phyloP scores from a whole-genome alignment of 2,329 filamentous ascomycete genomes.

The Fusarium sarcochroum region DNA sequence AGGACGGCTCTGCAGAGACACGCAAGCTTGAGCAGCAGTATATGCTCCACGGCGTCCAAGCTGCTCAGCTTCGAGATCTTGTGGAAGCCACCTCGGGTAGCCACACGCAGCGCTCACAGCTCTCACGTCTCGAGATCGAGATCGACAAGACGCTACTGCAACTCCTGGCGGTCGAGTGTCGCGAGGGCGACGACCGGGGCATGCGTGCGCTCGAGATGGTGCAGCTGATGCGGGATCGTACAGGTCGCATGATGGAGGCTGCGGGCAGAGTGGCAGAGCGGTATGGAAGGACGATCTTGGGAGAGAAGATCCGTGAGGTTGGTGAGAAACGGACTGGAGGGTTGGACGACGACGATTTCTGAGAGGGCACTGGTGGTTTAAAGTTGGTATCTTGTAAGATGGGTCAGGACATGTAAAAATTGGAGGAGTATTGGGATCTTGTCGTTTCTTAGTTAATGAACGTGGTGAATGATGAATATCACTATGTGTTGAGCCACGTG shows the following conservation, averaged over 20 bases:
- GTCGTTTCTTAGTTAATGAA: not conserved
- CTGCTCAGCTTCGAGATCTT: slow-evolving; percentile 82
- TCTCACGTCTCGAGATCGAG: slow-evolving; percentile 82
- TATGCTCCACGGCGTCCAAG: slow-evolving; percentile 79
- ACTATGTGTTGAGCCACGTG: not conserved
- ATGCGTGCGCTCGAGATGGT: slow-evolving; percentile 97
- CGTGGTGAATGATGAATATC: slow-evolving; percentile 8
- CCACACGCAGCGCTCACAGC: slow-evolving; percentile 73
- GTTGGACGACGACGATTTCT: slow-evolving; percentile 69
- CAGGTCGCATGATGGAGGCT: slow-evolving; percentile 91
- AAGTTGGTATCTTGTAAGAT: not conserved
- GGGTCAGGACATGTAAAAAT: slow-evolving; percentile 11
- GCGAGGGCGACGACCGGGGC: slow-evolving; percentile 90
- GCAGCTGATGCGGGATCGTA: slow-evolving; percentile 84
- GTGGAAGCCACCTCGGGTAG: slow-evolving; percentile 73
- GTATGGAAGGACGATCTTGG: slow-evolving; percentile 84
- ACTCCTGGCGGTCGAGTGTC: slow-evolving; percentile 89
- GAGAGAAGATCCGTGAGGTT: slow-evolving; percentile 90
- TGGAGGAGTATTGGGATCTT: not conserved
- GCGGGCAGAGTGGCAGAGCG: slow-evolving; percentile 90
- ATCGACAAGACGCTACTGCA: slow-evolving; percentile 93
- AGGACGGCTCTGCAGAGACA: slow-evolving; percentile 62
- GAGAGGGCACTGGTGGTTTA: not conserved
- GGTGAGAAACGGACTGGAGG: slow-evolving; percentile 78
- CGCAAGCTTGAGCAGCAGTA: slow-evolving; percentile 84